These are phyloP conservation scores for Microcyclospora tardicrescens DNA, from an alignment of 2,329 filamentous ascomycete species.

Conservation along the genomic window DNA sequence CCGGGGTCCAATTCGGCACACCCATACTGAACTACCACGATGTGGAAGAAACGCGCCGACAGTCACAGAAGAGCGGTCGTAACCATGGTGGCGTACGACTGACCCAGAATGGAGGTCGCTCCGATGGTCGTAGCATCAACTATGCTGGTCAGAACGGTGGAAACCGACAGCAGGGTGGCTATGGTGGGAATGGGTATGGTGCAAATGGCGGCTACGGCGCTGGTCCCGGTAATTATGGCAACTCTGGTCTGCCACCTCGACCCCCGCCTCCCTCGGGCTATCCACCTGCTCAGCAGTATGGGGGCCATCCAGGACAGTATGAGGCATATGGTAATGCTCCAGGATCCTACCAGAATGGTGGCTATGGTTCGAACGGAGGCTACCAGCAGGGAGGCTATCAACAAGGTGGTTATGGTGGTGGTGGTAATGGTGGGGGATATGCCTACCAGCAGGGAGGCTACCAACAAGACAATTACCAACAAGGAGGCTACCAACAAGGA, in stretches of 20 bases:
- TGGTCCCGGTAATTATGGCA: constrained; percentile 8
- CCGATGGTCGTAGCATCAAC: constrained; percentile 39
- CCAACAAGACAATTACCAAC: no score
- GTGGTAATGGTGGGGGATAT: constrained; percentile 6
- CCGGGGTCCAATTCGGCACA: constrained; percentile 61
- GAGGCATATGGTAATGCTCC: constrained; percentile 7
- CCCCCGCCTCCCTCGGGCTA: constrained; percentile 22
- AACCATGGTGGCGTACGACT: constrained; percentile 57
- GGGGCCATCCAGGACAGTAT: constrained; percentile 10
- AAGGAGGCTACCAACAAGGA: no score
- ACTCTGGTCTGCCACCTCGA: constrained; percentile 12
- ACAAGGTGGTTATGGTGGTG: constrained; percentile 4
- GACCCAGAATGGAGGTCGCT: constrained; percentile 32
- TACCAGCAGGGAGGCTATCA: constrained; percentile 13
- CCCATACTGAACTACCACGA: constrained; percentile 64
- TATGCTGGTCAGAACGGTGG: constrained; percentile 29
- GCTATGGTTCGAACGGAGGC: constrained; percentile 11
- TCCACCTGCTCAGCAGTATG: constrained; percentile 19
- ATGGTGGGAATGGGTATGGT: constrained; percentile 16
- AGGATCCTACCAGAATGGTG: constrained; percentile 4
- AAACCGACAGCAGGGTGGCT: constrained; percentile 13
- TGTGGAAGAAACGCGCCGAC: constrained; percentile 57
- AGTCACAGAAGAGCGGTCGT: constrained; percentile 53
- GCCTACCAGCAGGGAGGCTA: neutral
- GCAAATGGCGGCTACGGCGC: constrained; percentile 14